Base-by-base conservation (phyloP, 495 filamentous ascomycete species). In the Talaromyces adpressus region DNA sequence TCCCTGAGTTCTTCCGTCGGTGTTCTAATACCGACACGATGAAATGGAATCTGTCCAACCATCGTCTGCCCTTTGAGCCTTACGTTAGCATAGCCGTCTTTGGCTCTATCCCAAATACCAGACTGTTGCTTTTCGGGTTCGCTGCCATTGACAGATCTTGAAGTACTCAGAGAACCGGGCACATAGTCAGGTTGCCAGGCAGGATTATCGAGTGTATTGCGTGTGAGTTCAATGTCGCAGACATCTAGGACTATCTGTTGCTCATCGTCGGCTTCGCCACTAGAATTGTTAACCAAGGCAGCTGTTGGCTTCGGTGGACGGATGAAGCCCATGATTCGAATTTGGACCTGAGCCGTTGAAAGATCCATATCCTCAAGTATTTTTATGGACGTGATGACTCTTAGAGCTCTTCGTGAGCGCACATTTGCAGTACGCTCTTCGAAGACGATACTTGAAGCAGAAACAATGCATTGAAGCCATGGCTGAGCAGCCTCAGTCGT, bases 391-490 rank as follows among this genome's bases (percentile, higher is more conserved):
- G 39, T 67, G 36, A 82, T 75, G 39, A 80, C 71, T 5, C 70
- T 67, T 11, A 77, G 68, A 36, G 71, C 60, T 61, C 79, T 72
- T 68, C 75, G 69, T 65, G 75, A 61, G 65, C 79, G 60, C 61
- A 77, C 73, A 76, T 34, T 58, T 47, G 68, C 1, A 62, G 72
- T 56, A 69, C 75, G 14, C 68, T 80, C 47, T 61, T 75, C 56
- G 67, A 72, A 80, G 1, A 81, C 76, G 22, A 81, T 45, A 0
- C 59, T 62, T 9, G 64, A 67, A 9, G 79, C 68, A 2, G 82
- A 82, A 39, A 89, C 73, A 32, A 89, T 72, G 11, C 75, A 71
- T 64, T 84, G 78, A 29, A 79, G 71, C 87, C 87, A 89, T 5
- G 70, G 62, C 1, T 66, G 49, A 0, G 45, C 36, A 6, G 64